Conservation (phyloP, 495 filamentous ascomycete genomes). For the Monascus purpureus region DNA sequence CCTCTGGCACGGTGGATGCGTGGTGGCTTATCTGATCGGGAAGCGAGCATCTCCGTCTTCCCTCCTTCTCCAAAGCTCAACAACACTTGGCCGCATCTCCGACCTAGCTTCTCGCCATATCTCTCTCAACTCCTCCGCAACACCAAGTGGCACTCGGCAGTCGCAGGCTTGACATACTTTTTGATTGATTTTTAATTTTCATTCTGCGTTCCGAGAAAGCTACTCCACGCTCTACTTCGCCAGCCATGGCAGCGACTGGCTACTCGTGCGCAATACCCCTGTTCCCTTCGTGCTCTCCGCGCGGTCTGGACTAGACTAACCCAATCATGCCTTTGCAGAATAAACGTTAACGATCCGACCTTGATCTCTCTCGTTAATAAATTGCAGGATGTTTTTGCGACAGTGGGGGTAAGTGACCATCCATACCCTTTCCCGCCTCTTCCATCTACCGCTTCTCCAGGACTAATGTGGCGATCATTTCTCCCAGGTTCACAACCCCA, state of each 20-base stretch:
- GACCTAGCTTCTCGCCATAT: too few species aligned
- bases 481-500: conserved; percentile 83
- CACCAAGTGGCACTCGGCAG: too few species aligned
- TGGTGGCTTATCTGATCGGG: too few species aligned
- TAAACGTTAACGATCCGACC: conserved; percentile 68
- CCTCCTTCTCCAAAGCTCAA: too few species aligned
- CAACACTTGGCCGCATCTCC: too few species aligned
- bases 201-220: neutral
- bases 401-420: conserved; percentile 68
- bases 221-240: conserved; percentile 12
- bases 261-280: conserved; percentile 28
- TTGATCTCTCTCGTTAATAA: conserved; percentile 95
- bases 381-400: conserved; percentile 98
- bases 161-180: too few species aligned
- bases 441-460: conserved; percentile 3
- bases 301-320: conserved; percentile 14
- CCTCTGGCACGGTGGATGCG: too few species aligned
- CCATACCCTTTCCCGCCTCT: conserved; percentile 1
- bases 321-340: conserved; percentile 30
- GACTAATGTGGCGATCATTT: conserved; percentile 20
- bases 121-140: too few species aligned
- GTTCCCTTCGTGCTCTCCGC: conserved; percentile 12
- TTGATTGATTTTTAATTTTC: conserved; percentile 2
- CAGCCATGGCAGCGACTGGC: conserved; percentile 36
- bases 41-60: too few species aligned